phyloP scores from a whole-genome alignment of 495 filamentous ascomycete species.

The Aspergillus conjunctus region DNA sequence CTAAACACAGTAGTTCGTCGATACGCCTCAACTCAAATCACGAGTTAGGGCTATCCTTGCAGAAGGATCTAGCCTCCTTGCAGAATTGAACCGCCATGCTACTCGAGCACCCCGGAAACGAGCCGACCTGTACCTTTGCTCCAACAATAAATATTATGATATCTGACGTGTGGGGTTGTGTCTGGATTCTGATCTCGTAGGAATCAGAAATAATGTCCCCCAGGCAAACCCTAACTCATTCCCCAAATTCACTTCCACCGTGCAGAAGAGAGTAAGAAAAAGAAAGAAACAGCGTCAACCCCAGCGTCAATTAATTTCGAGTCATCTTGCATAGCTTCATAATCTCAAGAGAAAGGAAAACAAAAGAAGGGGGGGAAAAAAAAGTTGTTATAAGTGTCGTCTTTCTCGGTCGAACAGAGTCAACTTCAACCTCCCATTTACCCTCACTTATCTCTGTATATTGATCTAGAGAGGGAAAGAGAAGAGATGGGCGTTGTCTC shows the following conservation, averaged over 20 bases:
- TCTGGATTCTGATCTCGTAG: background rate
- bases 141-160: background rate
- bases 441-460: no score
- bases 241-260: no score
- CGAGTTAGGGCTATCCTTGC: constrained; percentile 1
- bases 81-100: background rate
- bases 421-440: no score
- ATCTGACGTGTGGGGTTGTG: background rate
- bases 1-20: background rate
- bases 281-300: background rate
- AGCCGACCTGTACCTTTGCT: background rate
- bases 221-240: background rate
- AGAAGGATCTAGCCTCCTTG: constrained; percentile 4
- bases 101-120: constrained; percentile 6
- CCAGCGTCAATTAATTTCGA: background rate
- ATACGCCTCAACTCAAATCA: background rate
- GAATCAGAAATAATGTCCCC: background rate
- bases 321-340: no score
- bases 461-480: background rate
- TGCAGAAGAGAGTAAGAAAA: background rate
- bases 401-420: no score
- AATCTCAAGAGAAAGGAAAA: no score
- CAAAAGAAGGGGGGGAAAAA: no score
- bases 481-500: constrained; percentile 10
- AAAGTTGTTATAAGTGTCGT: no score